phyloP scores from a whole-genome alignment of 306 rosid species.

The Neltuma alba region DNA sequence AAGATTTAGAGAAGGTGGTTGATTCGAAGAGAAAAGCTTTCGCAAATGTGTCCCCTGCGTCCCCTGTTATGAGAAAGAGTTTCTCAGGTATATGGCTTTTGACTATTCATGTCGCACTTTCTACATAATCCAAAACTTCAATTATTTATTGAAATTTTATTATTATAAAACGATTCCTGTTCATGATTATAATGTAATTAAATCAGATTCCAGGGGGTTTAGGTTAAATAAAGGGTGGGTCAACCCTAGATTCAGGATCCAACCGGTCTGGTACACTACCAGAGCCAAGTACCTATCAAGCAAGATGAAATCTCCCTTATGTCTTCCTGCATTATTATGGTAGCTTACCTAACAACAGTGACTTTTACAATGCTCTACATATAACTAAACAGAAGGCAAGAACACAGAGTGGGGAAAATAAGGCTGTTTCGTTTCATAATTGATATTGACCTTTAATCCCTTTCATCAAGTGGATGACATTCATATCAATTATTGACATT shows the following conservation, averaged over 20 bases:
- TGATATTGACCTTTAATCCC: constrained; percentile 40
- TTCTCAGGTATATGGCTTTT: constrained; percentile 56
- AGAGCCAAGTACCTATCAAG: constrained; percentile 39
- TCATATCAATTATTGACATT: constrained; percentile 25
- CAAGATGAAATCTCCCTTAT: constrained; percentile 26
- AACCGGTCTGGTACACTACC: neutral
- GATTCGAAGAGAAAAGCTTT: constrained; percentile 61
- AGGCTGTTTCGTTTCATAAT: constrained; percentile 18
- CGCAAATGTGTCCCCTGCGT: constrained; percentile 42
- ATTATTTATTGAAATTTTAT: neutral
- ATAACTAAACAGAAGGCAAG: constrained; percentile 29
- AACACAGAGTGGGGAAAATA: neutral
- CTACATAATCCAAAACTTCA: neutral
- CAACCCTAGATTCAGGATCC: constrained; percentile 33
- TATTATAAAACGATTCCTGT: neutral
- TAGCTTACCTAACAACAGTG: constrained; percentile 68
- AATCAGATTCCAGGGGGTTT: constrained; percentile 1
- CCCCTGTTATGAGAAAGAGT: constrained; percentile 54
- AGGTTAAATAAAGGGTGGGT: neutral
- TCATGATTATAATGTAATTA: neutral
- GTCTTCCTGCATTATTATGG: constrained; percentile 50
- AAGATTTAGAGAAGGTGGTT: constrained; percentile 60
- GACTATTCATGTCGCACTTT: constrained; percentile 15
- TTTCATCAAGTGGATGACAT: constrained; percentile 27
- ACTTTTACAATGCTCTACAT: constrained; percentile 27